phyloP scores from a whole-genome alignment of 2,329 filamentous ascomycete genomes.

The Fusarium lateritium region DNA sequence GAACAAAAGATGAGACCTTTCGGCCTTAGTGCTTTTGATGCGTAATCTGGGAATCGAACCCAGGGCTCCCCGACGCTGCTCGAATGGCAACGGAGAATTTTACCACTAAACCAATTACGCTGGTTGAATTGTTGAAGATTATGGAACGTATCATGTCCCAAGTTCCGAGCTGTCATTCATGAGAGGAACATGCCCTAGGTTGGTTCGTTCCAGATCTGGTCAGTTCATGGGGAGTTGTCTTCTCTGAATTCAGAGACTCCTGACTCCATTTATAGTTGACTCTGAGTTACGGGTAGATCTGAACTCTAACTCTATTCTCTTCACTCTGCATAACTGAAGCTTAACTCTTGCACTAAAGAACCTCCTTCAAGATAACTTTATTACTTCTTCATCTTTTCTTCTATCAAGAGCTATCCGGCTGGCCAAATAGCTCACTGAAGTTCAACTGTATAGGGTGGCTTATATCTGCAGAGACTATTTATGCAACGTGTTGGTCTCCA shows the following conservation, averaged over 20 bases:
- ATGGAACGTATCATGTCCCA: rapidly evolving
- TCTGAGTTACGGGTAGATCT: too few relatives aligned
- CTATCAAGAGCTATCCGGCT: too few relatives aligned
- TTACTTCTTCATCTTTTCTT: too few relatives aligned
- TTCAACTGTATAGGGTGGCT: too few relatives aligned
- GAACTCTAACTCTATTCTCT: too few relatives aligned
- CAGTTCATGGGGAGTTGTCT: background rate
- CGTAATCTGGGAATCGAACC: conserved; percentile 2
- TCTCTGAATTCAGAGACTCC: background rate
- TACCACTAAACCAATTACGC: background rate
- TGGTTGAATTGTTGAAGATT: background rate
- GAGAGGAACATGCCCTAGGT: background rate
- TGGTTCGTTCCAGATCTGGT: background rate
- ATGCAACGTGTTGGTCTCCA: too few relatives aligned
- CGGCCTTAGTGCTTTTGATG: background rate
- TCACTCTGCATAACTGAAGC: too few relatives aligned
- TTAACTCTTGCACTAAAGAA: too few relatives aligned
- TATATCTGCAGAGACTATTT: too few relatives aligned
- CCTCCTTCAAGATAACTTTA: too few relatives aligned
- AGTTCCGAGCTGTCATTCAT: rapidly evolving
- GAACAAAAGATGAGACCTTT: background rate
- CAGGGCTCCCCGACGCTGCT: background rate
- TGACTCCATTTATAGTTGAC: background rate
- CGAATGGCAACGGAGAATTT: background rate
- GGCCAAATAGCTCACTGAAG: too few relatives aligned